Percentiles rank a stretch among this genome's conserved stretches.
phyloP scores from a whole-genome alignment of 345 rosid species.

The Dipteronia dyeriana region DNA sequence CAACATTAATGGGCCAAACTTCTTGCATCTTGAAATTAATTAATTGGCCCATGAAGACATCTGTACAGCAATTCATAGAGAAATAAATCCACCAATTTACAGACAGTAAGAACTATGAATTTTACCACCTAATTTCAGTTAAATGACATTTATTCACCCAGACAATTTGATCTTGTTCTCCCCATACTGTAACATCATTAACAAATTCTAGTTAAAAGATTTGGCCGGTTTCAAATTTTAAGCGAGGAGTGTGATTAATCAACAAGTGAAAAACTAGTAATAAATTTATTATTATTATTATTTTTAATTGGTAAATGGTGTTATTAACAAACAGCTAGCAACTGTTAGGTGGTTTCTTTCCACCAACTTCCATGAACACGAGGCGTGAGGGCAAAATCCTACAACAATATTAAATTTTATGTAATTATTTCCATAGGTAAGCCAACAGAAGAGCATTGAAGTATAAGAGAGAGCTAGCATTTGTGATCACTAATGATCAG shows the following conservation, averaged over 20 bases:
- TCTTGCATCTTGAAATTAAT: neutral
- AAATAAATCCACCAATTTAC: too few relatives aligned
- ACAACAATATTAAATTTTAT: neutral
- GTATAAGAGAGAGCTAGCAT: neutral
- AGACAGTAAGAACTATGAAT: too few relatives aligned
- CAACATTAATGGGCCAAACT: neutral
- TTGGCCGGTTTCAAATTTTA: neutral
- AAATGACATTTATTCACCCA: too few relatives aligned
- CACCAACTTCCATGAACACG: slow-evolving; percentile 26
- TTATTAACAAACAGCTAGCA: slow-evolving; percentile 14
- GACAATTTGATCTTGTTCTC: too few relatives aligned
- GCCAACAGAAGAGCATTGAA: slow-evolving; percentile 15
- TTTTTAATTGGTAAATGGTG: neutral
- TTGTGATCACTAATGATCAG: neutral
- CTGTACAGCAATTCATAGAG: too few relatives aligned
- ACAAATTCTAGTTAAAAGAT: neutral
- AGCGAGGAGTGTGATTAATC: neutral
- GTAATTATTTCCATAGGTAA: neutral
- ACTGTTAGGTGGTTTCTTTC: slow-evolving; percentile 30
- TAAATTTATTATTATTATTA: neutral
- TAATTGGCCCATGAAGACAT: neutral
- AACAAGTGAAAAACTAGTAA: neutral
- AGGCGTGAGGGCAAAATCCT: slow-evolving; percentile 24
- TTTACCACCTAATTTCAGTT: too few relatives aligned
- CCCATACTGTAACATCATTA: too few relatives aligned